Evolutionary conservation across 345 rosid genomes (phyloP), one percentile per base, ranked within the genome.

Genomic region (Dipteronia sinensis): DNA sequence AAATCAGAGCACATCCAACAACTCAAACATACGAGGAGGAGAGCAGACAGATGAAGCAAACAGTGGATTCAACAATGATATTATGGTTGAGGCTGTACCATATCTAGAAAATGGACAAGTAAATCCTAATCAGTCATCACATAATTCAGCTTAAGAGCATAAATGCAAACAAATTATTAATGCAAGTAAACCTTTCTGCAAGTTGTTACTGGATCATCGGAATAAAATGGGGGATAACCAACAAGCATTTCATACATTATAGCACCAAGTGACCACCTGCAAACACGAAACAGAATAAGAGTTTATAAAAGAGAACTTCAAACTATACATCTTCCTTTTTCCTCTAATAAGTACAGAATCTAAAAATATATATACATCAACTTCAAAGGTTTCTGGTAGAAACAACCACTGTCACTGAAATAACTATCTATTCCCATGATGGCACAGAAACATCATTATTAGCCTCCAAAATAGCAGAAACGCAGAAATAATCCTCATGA

Each of bases 181-280:
- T 67, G 65, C 42, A 81, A 72, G 65, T 46, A 70, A 77, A 94
- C 98, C 98, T 95, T 95, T 88, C 95, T 90, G 89, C 98, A 95
- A 62, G 98, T 90, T 69, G 92, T 89, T 59, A 91, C 89, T 29
- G 98, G 95, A 75, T 95, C 98, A 77, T 93, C 97, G 0, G 96
- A 86, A 75, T 86, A 91, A 74, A 93, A 93, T 59, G 98, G 98
- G 15, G 96, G 92, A 81, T 90, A 93, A 56, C 98, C 98, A 71
- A 93, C 89, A 22, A 93, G 94, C 96, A 93, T 93, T 86, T 91
- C 96, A 64, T 91, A 93, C 98, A 93, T 88, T 76, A 93, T 91
- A 13, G 96, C 96, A 71, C 96, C 98, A 34, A 93, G 93, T n/a
- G 98, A 93, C 98, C 96, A 93, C 98, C 98, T 91, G 85, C 82